Base-by-base conservation (phyloP, 179 eudicot genomes). In the Gypsophila paniculata region DNA sequence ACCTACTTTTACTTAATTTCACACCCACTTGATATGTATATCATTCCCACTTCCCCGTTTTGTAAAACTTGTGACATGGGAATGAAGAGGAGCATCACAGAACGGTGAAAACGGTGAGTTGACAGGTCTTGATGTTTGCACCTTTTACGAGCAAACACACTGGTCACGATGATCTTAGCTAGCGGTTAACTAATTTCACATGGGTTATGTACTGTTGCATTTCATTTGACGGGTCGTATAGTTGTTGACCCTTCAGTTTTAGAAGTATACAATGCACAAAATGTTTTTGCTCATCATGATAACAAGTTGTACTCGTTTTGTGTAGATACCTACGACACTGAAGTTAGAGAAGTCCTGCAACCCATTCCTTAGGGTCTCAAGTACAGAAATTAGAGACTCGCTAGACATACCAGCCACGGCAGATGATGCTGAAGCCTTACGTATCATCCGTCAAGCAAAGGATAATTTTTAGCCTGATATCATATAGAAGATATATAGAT, bases 281-380 rank as follows among this genome's bases (percentile, higher is more conserved):
- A 19, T 64, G 9, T 14, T 66, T 66, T 66, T 46, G 55, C 19
- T 34, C 34, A 23, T 66, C 1, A 8, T 22, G 36, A 10, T 21
- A 60, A 21, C 5, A 9, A 51, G 11, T 52, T 44, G 32, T 52
- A 42, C 25, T 12, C 11, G 2, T 60, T 34, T 68, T 61, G 51
- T 8, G 23, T 70, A 91, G 97, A 84, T 90, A 78, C 97, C 98
- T 2, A 89, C 91, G 6, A 82, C 86, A 3, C 69, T 90, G 69
- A 83, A 87, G 79, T 74, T 75, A 53, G 98, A 92, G 85, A 90
- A 86, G 85, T 65, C 78, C 7, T 92, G 96, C 65, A 90, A 90
- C 73, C 98, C 95, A 29, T 90, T 90, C 75, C 91, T 90, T 55
- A 89, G 96, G 32, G 70, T 88, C n/a, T 81, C 96, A 59, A 92